Conservation (phyloP, 305 asterid species). For the Fraxinus sp. region DNA sequence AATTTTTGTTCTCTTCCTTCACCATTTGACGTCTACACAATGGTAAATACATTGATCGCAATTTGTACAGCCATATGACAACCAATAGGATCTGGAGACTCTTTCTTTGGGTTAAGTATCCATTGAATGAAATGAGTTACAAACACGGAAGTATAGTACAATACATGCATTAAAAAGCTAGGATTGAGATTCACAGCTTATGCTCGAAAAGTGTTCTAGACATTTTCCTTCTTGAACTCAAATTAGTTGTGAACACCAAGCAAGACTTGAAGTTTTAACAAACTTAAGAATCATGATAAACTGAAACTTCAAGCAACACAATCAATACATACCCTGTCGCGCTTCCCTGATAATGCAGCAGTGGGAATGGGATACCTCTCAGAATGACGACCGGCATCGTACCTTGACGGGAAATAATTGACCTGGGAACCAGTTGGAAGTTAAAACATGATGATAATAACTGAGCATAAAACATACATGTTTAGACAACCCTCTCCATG, state of each 20-base stretch:
- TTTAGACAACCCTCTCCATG: not conserved
- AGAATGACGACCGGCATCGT: conserved; percentile 61
- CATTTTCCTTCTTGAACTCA: not conserved
- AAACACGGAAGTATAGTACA: not conserved
- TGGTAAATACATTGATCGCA: not conserved
- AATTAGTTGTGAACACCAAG: conserved; percentile 4
- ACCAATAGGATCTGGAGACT: not conserved
- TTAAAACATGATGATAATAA: not conserved
- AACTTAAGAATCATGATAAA: not conserved
- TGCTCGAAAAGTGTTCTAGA: not conserved
- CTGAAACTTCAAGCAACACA: not conserved
- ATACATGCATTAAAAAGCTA: not conserved
- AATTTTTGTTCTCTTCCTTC: not conserved
- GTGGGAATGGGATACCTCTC: conserved; percentile 56
- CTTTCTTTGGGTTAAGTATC: not conserved
- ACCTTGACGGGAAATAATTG: conserved; percentile 68
- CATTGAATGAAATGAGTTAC: not conserved
- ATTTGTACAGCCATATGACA: not conserved
- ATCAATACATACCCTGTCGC: conserved; percentile 36
- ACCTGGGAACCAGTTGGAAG: conserved; percentile 43
- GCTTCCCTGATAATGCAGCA: conserved; percentile 46
- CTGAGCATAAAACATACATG: not conserved
- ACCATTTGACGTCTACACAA: not conserved
- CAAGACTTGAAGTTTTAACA: not conserved
- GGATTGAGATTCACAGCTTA: not conserved